Conservation (phyloP, 1,139 yeast species). For the Meyerozyma sp. region DNA sequence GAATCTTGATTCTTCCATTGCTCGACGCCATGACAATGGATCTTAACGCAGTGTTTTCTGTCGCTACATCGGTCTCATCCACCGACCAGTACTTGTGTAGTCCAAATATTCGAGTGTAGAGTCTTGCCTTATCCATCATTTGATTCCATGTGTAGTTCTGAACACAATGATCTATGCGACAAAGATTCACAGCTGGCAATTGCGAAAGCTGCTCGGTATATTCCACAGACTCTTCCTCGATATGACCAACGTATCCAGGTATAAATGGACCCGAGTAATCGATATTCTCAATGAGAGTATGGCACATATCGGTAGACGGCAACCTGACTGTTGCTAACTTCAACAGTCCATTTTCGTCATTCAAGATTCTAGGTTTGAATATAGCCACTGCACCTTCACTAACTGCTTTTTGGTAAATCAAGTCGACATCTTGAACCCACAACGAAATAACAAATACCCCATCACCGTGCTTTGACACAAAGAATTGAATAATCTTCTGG, state of each 20-base stretch:
- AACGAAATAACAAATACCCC: slow-evolving; percentile 73
- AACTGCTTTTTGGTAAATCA: slow-evolving; percentile 42
- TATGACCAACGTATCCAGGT: slow-evolving; percentile 44
- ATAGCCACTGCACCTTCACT: slow-evolving; percentile 50
- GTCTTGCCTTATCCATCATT: slow-evolving; percentile 52
- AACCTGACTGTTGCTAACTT: slow-evolving; percentile 51
- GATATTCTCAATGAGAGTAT: slow-evolving; percentile 54
- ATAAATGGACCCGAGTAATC: slow-evolving; percentile 47
- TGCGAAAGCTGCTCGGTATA: slow-evolving; percentile 7
- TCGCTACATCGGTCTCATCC: slow-evolving; percentile 67
- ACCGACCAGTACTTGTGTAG: slow-evolving; percentile 82
- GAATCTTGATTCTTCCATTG: slow-evolving; percentile 66
- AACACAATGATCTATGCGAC: slow-evolving; percentile 68
- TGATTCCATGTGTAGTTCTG: slow-evolving; percentile 71
- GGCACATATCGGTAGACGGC: slow-evolving; percentile 59
- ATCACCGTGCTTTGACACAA: slow-evolving; percentile 63
- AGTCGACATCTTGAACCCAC: slow-evolving; percentile 45
- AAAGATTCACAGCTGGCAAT: slow-evolving; percentile 32
- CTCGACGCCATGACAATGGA: slow-evolving; percentile 74
- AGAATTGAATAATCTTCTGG: slow-evolving; percentile 22
- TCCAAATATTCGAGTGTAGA: slow-evolving; percentile 60
- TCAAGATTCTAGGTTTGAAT: slow-evolving; percentile 29
- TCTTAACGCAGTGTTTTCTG: slow-evolving; percentile 62
- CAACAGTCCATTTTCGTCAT: slow-evolving; percentile 49
- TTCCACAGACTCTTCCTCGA: slow-evolving; percentile 3